Base-by-base conservation (phyloP, 139 green algal genomes). In the Pseudopediastrum boryanum region DNA sequence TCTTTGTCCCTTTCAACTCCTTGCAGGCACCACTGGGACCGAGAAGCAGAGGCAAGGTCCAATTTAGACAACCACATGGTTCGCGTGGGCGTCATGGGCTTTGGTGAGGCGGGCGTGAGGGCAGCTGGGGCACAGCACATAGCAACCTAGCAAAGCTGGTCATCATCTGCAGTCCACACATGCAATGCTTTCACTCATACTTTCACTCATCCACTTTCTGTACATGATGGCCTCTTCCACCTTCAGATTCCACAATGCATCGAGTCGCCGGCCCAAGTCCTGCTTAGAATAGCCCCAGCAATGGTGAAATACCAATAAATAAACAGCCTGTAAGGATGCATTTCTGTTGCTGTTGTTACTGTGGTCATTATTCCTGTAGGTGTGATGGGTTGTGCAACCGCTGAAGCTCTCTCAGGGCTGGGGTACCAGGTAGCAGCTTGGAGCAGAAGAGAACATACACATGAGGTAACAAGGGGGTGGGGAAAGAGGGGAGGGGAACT, bases 391-490 rank as follows among this genome's bases (percentile, higher is more conserved):
- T 51, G 71, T 16, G 80, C 86, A 0, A 68, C 54, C 0, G 75
- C 84, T 2, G 27, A 44, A 43, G 43, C 51, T 25, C 81, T 93
- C 44, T 19, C 38, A 0, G 43, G 48, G 7, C 46, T 87, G 9
- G 88, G 88, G 7, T 93, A 93, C 68, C 33, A 67, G 0, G 89
- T 93, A 25, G 79, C 72, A 2, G 82, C 76, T 19, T 93, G 89
- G 88, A 83, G 54, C 54, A 8, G 54, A 8, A 29, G n/a, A 6
- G 8, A 25, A 27, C 54, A 27, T 25, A 25, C 31, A 27, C 54
- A 64, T 27, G 54, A 13, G 54, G 54, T 64, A 27, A 64, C 8
- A 64, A 8, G n/a, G n/a, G 7, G 54, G 8, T 13, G 54, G 54
- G n/a, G 10, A 25, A 64, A 8, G n/a, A 25, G 54, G n/a, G 10